A percentile compares a stretch with the other conserved stretches of the same genome.
These are phyloP conservation scores for Aspergillus sparsus DNA, from an alignment of 495 filamentous ascomycete species.

Conservation along the genomic window DNA sequence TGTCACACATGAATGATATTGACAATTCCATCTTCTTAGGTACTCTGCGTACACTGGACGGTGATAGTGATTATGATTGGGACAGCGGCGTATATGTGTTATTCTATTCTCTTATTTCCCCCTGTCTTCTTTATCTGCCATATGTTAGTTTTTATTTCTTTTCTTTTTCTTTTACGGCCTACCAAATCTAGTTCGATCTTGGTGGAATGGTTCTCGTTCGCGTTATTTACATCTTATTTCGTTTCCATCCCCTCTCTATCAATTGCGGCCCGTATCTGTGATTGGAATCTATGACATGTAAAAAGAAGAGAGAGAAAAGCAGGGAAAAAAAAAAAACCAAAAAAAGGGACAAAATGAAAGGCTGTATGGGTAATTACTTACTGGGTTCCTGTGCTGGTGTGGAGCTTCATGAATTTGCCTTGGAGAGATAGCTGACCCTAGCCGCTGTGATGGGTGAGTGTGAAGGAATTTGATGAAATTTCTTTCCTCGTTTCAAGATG, in stretches of 20 bases:
- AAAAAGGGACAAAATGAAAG: constrained; percentile 10
- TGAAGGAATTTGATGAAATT: too few relatives aligned
- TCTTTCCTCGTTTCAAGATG: too few relatives aligned
- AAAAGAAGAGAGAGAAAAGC: constrained; percentile 11
- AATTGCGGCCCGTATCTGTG: constrained; percentile 9
- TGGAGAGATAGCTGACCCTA: constrained; percentile 10
- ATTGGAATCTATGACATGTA: constrained; percentile 10
- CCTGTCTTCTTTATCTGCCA: constrained; percentile 23
- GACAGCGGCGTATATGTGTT: constrained; percentile 45
- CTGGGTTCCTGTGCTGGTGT: constrained; percentile 10
- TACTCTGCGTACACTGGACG: constrained; percentile 49
- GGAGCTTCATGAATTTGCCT: constrained; percentile 14
- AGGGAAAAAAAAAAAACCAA: constrained; percentile 6
- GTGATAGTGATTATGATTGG: constrained; percentile 38
- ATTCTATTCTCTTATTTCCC: constrained; percentile 24
- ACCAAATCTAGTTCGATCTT: constrained; percentile 26
- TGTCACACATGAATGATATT: too few relatives aligned
- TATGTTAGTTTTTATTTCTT: not conserved
- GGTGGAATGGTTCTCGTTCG: constrained; percentile 12
- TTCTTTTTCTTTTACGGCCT: constrained; percentile 4
- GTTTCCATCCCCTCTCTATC: not conserved
- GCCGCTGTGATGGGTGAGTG: constrained; percentile 5
- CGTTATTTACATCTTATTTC: constrained; percentile 7
- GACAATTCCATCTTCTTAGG: constrained; percentile 25
- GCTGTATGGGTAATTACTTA: constrained; percentile 19